These are phyloP conservation scores for Cyberlindnera euphorbiae DNA, from an alignment of 805 yeast genomes.

Conservation along the genomic window DNA sequence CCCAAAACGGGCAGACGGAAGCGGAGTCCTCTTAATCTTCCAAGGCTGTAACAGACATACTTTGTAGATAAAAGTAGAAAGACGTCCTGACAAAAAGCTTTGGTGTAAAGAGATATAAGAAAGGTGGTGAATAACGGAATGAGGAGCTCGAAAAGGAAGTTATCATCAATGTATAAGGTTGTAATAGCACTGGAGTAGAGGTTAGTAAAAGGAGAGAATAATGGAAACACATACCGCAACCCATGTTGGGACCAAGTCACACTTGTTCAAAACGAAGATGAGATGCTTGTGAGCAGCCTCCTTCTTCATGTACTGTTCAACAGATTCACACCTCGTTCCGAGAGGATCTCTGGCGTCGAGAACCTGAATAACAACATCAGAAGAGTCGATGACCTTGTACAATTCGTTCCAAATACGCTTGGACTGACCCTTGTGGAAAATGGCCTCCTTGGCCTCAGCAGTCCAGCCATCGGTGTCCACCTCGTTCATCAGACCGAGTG, in stretches of 20 bases:
- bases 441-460: slow-evolving; percentile 89
- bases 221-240: slow-evolving; percentile 82
- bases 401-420: slow-evolving; percentile 98
- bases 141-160: background rate
- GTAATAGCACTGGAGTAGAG: too few species aligned
- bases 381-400: slow-evolving; percentile 94
- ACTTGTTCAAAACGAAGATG: slow-evolving; percentile 90
- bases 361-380: slow-evolving; percentile 95
- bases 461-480: slow-evolving; percentile 73
- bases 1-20: slow-evolving; percentile 46
- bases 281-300: slow-evolving; percentile 97
- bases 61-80: slow-evolving; percentile 40
- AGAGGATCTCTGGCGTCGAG: slow-evolving; percentile 96
- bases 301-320: slow-evolving; percentile 85
- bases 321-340: slow-evolving; percentile 92
- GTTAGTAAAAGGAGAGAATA: slow-evolving; percentile 22
- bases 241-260: slow-evolving; percentile 99
- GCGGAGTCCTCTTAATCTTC: slow-evolving; percentile 71
- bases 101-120: slow-evolving; percentile 57
- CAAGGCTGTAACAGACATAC: slow-evolving; percentile 97
- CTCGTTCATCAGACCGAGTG: slow-evolving; percentile 74
- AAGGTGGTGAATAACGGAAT: too few species aligned
- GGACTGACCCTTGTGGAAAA: slow-evolving; percentile 95
- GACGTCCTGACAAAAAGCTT: slow-evolving; percentile 82
- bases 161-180: background rate